These are phyloP conservation scores for Penicillium psychrosexuale DNA, from an alignment of 2,329 filamentous ascomycete species.

Conservation along the genomic window DNA sequence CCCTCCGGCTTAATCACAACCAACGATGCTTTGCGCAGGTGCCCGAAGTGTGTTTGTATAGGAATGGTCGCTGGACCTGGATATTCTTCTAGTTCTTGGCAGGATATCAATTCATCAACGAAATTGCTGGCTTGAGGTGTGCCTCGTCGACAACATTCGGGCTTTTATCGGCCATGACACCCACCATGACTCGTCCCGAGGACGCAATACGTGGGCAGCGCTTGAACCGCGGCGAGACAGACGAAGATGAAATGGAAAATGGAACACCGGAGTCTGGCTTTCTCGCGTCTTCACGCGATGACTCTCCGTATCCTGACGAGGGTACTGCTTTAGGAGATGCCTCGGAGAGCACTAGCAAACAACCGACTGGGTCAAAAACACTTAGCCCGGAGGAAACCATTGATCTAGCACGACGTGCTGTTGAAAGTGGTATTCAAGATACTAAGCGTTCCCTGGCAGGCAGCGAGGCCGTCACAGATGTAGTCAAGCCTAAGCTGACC, in stretches of 20 bases:
- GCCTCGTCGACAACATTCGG: background rate
- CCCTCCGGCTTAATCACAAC: conserved; percentile 2
- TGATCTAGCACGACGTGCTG: conserved; percentile 44
- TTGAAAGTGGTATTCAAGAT: conserved; percentile 48
- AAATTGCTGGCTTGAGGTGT: background rate
- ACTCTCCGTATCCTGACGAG: conserved; percentile 28
- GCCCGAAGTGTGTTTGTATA: background rate
- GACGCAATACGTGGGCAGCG: conserved; percentile 36
- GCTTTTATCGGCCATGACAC: conserved; percentile 24
- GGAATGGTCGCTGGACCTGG: conserved; percentile 9
- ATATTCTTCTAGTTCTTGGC: background rate
- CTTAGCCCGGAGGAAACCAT: conserved; percentile 46
- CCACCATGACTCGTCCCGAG: conserved; percentile 39
- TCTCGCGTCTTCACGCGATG: conserved; percentile 26
- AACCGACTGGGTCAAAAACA: conserved; percentile 26
- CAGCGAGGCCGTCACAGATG: conserved; percentile 45
- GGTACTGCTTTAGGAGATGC: conserved; percentile 26
- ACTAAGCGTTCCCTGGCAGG: conserved; percentile 48
- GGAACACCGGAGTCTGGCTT: conserved; percentile 29
- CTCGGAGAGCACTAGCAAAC: conserved; percentile 20
- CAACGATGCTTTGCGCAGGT: conserved; percentile 17
- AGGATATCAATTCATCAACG: background rate
- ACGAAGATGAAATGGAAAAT: conserved; percentile 32
- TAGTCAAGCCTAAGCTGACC: conserved; percentile 49
- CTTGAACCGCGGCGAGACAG: conserved; percentile 30